Evolutionary conservation across 2,329 filamentous ascomycete species (phyloP).

Genomic region (Lasiodiplodia hormozganensis): DNA sequence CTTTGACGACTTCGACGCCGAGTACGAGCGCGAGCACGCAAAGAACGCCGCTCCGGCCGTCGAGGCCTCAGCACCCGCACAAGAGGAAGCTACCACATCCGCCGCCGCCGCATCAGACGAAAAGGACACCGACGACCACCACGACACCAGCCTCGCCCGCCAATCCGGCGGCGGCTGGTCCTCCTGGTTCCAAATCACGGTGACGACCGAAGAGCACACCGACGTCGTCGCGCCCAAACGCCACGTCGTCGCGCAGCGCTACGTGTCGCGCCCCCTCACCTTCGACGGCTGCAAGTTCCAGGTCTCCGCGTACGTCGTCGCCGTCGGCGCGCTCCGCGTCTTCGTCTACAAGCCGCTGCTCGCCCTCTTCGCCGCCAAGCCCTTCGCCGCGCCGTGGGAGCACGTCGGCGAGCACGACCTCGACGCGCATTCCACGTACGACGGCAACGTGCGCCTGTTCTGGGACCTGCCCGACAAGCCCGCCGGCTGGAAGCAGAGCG

Average conservation of each 20-base stretch:
- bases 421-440: slow-evolving; percentile 41
- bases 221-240: slow-evolving; percentile 72
- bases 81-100: not conserved
- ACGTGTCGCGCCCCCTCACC: slow-evolving; percentile 87
- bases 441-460: slow-evolving; percentile 75
- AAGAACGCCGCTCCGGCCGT: not conserved
- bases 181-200: slow-evolving; percentile 40
- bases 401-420: slow-evolving; percentile 32
- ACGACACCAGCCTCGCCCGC: slow-evolving; percentile 45
- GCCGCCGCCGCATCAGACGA: not conserved
- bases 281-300: slow-evolving; percentile 88
- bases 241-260: slow-evolving; percentile 94
- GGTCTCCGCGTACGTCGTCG: slow-evolving; percentile 88
- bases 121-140: slow-evolving; percentile 53
- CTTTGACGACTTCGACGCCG: slow-evolving; percentile 89
- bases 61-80: not conserved
- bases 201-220: slow-evolving; percentile 52
- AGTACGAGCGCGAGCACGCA: slow-evolving; percentile 56
- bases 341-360: slow-evolving; percentile 93
- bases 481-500: slow-evolving; percentile 59
- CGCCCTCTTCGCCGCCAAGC: slow-evolving; percentile 81
- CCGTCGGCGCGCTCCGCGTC: slow-evolving; percentile 76
- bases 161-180: slow-evolving; percentile 34
- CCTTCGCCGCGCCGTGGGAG: slow-evolving; percentile 71
- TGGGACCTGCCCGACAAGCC: slow-evolving; percentile 66